These are phyloP conservation scores for Chalciporus sp. DNA, from an alignment of 1,284 basidiomycete genomes.

Conservation along the genomic window DNA sequence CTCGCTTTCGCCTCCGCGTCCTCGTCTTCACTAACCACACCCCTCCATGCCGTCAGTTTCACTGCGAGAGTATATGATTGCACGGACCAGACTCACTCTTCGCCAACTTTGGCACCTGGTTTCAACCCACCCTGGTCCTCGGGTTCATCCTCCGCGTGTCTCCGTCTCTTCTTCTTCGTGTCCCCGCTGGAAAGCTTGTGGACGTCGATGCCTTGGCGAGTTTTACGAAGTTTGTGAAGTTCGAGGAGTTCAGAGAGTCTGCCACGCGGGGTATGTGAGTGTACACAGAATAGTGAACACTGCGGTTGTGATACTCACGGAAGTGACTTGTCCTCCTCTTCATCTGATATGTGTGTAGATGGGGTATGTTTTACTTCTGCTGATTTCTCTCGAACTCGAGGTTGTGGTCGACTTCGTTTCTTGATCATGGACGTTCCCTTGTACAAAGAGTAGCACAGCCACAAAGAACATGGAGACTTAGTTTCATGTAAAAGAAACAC, in stretches of 20 bases:
- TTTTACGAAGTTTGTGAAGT: constrained; percentile 75
- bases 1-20: constrained; percentile 71
- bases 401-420: constrained; percentile 48
- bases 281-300: background rate
- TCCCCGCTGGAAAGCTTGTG: constrained; percentile 86
- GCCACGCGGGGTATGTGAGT: background rate
- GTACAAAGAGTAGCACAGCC: background rate
- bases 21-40: constrained; percentile 52
- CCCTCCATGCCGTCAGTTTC: background rate
- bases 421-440: constrained; percentile 43
- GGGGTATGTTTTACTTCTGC: constrained; percentile 30
- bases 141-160: constrained; percentile 52
- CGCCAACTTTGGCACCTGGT: constrained; percentile 44
- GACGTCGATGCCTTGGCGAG: constrained; percentile 85
- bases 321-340: constrained; percentile 29
- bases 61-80: too few species aligned
- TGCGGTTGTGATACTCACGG: constrained; percentile 20
- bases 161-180: constrained; percentile 68
- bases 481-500: background rate
- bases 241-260: constrained; percentile 86
- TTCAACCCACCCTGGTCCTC: constrained; percentile 58
- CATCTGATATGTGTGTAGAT: constrained; percentile 18
- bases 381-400: constrained; percentile 38
- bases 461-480: background rate
- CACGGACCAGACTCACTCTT: constrained; percentile 49